Base-by-base conservation (phyloP, 2,329 filamentous ascomycete species). In the Hypoxylon sp. region DNA sequence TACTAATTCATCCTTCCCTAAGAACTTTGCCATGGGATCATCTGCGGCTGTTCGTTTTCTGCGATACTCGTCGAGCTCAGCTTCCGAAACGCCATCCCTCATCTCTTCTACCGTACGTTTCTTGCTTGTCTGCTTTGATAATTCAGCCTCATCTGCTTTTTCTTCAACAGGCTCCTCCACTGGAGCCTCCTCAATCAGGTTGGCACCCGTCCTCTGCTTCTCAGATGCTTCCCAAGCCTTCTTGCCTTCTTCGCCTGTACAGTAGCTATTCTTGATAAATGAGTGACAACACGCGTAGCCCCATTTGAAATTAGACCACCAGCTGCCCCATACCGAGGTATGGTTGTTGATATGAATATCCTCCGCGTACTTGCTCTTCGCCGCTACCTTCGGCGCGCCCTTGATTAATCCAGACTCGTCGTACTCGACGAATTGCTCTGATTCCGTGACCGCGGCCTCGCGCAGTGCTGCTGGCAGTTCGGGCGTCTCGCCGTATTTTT, bases 271-370 rank as follows among this genome's bases (percentile, higher is more conserved):
- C 81, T 97, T 97, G 68, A 97, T 88, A 21, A 89, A 90, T 0
- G 94, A 97, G 77, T 96, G 94, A 82, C 96, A 99, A 79, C 96
- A 99, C 21, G 92, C 87, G 79, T 97, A 99, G 1, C 96, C 96
- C 96, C 96, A 99, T 79, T 91, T 87, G 81, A 97, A 98, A 75
- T 93, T 90, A 56, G 89, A 88, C 96, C 96, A 99, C 96, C 96
- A 99, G 74, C 94, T 97, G 51, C 96, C 96, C 92, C 94, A 99
- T 2, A 97, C 90, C 0, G 91, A 90, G 2, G 88, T 93, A 80
- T 99, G 96, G 75, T 99, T 99, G 82, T 97, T 95, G 77, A 91
- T 87, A 57, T 91, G 82, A 0, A 97, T 85, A 74, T 99, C 93
- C 76, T 99, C 96, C 3, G 90, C 81, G 75, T 99, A 99, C 77